A percentile compares a stretch with the other conserved stretches of the same genome.
Conservation (phyloP, 2,329 filamentous ascomycete species). For the Fusarium vanettenii region DNA sequence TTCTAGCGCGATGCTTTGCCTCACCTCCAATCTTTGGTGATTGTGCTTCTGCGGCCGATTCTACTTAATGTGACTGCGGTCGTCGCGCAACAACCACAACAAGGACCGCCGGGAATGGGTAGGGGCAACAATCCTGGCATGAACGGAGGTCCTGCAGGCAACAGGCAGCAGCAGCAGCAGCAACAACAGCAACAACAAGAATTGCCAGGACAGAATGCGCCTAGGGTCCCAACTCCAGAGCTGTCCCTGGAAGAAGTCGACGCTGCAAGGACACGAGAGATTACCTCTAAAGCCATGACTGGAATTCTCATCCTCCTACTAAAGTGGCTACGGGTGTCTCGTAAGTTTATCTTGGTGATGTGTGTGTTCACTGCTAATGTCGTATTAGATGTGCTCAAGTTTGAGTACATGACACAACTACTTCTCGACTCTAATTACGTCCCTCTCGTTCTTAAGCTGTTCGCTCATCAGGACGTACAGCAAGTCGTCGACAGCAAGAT, state of each 20-base stretch:
- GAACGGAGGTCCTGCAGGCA: constrained; percentile 52
- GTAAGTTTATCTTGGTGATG: constrained; percentile 62
- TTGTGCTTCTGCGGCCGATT: constrained; percentile 90
- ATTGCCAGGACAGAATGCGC: constrained; percentile 46
- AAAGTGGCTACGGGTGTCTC: constrained; percentile 97
- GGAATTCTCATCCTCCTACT: constrained; percentile 86
- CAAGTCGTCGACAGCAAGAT: constrained; percentile 87
- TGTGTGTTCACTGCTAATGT: constrained; percentile 24
- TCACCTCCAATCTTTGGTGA: constrained; percentile 90
- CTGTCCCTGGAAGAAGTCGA: constrained; percentile 81
- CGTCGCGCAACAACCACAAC: constrained; percentile 69
- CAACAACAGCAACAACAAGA: constrained; percentile 43
- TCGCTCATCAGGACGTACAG: constrained; percentile 94
- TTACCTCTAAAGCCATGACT: constrained; percentile 91
- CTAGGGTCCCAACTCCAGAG: constrained; percentile 56
- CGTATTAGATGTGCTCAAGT: constrained; percentile 84
- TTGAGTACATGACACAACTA: constrained; percentile 94
- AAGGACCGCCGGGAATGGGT: constrained; percentile 58
- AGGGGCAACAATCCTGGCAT: constrained; percentile 53
- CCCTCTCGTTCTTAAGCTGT: constrained; percentile 90
- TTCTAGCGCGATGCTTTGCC: constrained; percentile 78
- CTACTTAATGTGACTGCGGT: constrained; percentile 89
- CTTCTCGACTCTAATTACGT: constrained; percentile 96
- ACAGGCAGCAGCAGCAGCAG: constrained; percentile 42
- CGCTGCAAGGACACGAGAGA: constrained; percentile 83